A percentile compares a stretch with the other conserved stretches of the same genome.
These are phyloP conservation scores for Alternaria incomplexa DNA, from an alignment of 2,329 filamentous ascomycete genomes.

Conservation along the genomic window DNA sequence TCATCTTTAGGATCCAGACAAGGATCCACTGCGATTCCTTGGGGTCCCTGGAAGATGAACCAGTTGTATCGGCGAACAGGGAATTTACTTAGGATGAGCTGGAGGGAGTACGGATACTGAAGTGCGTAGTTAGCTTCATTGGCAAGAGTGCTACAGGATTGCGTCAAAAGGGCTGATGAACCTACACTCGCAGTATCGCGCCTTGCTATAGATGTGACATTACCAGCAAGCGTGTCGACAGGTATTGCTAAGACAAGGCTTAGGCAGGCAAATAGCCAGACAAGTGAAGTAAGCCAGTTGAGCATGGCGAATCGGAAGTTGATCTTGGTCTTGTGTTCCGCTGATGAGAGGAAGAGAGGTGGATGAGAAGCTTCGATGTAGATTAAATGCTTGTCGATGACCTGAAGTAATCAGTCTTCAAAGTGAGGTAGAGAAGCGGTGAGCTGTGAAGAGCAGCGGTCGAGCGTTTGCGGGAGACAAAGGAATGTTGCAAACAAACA, in stretches of 20 bases:
- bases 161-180: neutral
- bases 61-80: neutral
- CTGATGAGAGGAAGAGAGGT: neutral
- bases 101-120: neutral
- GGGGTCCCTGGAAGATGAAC: neutral
- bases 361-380: neutral
- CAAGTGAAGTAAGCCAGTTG: neutral
- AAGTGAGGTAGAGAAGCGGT: neutral
- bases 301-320: neutral
- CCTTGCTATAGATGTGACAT: neutral
- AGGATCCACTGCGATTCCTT: neutral
- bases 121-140: neutral
- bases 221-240: neutral
- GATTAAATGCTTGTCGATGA: neutral
- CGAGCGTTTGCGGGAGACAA: neutral
- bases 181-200: neutral
- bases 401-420: neutral
- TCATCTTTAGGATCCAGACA: neutral
- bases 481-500: neutral
- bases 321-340: neutral
- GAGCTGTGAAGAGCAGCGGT: neutral
- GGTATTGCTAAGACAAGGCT: neutral
- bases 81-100: neutral
- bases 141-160: neutral
- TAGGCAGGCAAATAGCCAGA: neutral